These are phyloP conservation scores for Lanmaoa rubissima DNA, from an alignment of 768 basidiomycete genomes.

Conservation along the genomic window DNA sequence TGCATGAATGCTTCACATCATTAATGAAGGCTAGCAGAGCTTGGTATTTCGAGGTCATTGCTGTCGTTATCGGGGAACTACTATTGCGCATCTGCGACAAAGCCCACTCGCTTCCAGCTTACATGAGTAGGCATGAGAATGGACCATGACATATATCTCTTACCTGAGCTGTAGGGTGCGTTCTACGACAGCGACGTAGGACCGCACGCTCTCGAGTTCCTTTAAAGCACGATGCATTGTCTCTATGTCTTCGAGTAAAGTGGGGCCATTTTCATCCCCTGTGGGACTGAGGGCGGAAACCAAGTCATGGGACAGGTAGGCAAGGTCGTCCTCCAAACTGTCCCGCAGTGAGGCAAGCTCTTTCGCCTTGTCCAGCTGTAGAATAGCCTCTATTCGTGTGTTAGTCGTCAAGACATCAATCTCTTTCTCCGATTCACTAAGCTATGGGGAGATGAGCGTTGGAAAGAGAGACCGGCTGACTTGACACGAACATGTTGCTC, in stretches of 20 bases:
- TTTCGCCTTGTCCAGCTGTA: constrained; percentile 61
- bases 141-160: constrained; percentile 14
- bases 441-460: constrained; percentile 46
- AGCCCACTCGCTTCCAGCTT: constrained; percentile 52
- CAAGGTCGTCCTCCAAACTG: constrained; percentile 73
- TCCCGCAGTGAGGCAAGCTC: constrained; percentile 76
- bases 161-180: constrained; percentile 73
- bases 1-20: constrained; percentile 45
- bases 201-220: constrained; percentile 71
- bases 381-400: constrained; percentile 46
- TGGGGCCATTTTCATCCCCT: constrained; percentile 49
- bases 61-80: constrained; percentile 40
- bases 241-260: constrained; percentile 81
- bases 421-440: constrained; percentile 48
- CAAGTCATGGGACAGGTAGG: constrained; percentile 62
- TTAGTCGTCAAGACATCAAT: constrained; percentile 47
- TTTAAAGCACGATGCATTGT: constrained; percentile 71
- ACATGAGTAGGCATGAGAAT: constrained; percentile 6
- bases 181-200: constrained; percentile 75
- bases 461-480: constrained; percentile 10
- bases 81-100: constrained; percentile 47
- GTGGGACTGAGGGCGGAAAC: constrained; percentile 48
- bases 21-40: constrained; percentile 59
- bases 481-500: constrained; percentile 43
- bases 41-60: constrained; percentile 56